phyloP scores from a whole-genome alignment of 306 rosid genomes.

The Bauhinia variegata region DNA sequence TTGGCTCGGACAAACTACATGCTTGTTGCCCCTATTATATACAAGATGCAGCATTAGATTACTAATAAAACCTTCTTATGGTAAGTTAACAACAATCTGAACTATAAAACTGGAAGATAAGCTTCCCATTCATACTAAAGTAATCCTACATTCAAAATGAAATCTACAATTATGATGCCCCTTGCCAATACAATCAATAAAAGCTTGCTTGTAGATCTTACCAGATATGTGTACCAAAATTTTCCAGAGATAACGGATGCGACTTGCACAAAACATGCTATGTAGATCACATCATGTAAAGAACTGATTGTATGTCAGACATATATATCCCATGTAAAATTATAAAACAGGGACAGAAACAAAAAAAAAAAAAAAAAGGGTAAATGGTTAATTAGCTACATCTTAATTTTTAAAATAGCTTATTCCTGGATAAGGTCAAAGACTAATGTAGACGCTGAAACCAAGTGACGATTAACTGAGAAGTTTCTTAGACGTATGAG shows the following conservation, averaged over 20 bases:
- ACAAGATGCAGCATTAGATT: slow-evolving; percentile 5
- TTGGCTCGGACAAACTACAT: background rate
- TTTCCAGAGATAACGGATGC: slow-evolving; percentile 88
- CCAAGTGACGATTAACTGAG: background rate
- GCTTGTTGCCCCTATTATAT: slow-evolving; percentile 10
- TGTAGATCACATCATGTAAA: slow-evolving; percentile 86
- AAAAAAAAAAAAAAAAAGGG: no score
- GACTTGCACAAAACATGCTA: slow-evolving; percentile 92
- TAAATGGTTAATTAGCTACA: background rate
- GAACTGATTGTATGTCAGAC: slow-evolving; percentile 25
- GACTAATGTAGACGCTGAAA: background rate
- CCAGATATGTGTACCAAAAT: slow-evolving; percentile 88
- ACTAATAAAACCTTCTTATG: slow-evolving; percentile 22
- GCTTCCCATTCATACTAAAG: background rate
- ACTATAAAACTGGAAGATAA: slow-evolving; percentile 3
- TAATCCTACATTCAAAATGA: slow-evolving; percentile 12
- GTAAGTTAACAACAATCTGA: no score
- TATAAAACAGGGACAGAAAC: slow-evolving; percentile 5
- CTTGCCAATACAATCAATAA: slow-evolving; percentile 7
- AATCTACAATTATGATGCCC: background rate
- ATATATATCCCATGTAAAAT: background rate
- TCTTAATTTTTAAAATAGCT: slow-evolving; percentile 2
- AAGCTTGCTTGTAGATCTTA: slow-evolving; percentile 45
- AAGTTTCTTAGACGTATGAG: slow-evolving; percentile 6
- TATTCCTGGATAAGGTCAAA: background rate